Evolutionary conservation across 1,284 basidiomycete species (phyloP).

Genomic region (Ceratobasidium sp.): DNA sequence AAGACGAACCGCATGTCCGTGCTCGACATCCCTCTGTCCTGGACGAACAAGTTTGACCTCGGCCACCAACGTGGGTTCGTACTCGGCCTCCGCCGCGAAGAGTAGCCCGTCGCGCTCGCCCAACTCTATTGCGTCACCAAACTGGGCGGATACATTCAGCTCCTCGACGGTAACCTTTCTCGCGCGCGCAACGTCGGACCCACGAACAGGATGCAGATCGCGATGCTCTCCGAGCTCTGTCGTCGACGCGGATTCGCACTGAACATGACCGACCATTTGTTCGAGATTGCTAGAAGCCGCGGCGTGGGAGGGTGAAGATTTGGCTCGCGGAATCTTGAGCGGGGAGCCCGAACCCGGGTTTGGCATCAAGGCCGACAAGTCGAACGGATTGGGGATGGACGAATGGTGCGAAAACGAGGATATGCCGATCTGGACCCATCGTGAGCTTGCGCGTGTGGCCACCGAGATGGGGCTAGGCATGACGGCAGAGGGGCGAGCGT

Average conservation of each 20-base stretch:
- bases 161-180: slow-evolving; percentile 52
- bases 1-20: slow-evolving; percentile 49
- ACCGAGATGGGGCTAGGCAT: slow-evolving; percentile 67
- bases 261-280: slow-evolving; percentile 36
- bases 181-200: slow-evolving; percentile 41
- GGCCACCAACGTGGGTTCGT: slow-evolving; percentile 53
- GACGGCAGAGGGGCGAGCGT: slow-evolving; percentile 5
- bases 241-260: slow-evolving; percentile 28
- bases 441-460: slow-evolving; percentile 72
- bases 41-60: slow-evolving; percentile 51
- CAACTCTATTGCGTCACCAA: slow-evolving; percentile 51
- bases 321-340: slow-evolving; percentile 52
- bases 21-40: slow-evolving; percentile 50
- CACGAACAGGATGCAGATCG: slow-evolving; percentile 32
- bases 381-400: slow-evolving; percentile 37
- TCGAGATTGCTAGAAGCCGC: slow-evolving; percentile 83
- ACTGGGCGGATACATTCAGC: slow-evolving; percentile 52
- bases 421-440: slow-evolving; percentile 69
- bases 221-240: slow-evolving; percentile 40
- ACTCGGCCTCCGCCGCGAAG: slow-evolving; percentile 48
- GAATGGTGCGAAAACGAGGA: slow-evolving; percentile 36
- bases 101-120: slow-evolving; percentile 51
- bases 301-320: slow-evolving; percentile 72
- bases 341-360: slow-evolving; percentile 58
- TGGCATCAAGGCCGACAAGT: slow-evolving; percentile 4